Conservation (phyloP, 164 flowering plant genomes). For the Aristolochia californica region DNA sequence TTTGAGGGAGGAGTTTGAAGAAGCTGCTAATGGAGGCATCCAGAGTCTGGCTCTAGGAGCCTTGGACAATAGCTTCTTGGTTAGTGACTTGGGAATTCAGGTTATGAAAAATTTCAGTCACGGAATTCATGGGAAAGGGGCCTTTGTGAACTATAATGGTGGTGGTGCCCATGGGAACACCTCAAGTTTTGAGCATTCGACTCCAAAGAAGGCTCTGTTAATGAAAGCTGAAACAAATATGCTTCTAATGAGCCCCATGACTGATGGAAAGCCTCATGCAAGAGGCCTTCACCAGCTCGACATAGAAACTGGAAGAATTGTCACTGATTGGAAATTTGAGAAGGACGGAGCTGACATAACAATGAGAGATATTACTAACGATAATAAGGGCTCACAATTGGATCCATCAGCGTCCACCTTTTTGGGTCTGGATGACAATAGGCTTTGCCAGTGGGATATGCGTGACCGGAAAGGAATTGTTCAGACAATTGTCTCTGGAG, state of each 20-base stretch:
- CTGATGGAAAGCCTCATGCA: conserved; percentile 48
- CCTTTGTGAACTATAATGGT: conserved; percentile 48
- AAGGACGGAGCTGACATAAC: conserved; percentile 78
- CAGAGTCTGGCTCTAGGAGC: conserved; percentile 97
- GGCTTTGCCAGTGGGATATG: conserved; percentile 97
- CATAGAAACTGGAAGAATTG: conserved; percentile 86
- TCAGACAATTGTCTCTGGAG: conserved; percentile 44
- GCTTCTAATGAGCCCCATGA: conserved; percentile 74
- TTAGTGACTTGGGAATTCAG: conserved; percentile 75
- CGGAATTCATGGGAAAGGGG: conserved; percentile 95
- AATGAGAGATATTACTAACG: conserved; percentile 84
- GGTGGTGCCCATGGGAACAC: conserved; percentile 1
- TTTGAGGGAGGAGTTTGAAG: conserved; percentile 81
- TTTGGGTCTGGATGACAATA: conserved; percentile 84
- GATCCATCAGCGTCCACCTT: conserved; percentile 92
- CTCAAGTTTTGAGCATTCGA: conserved; percentile 19
- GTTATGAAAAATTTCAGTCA: conserved; percentile 86
- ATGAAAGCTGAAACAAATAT: conserved; percentile 91
- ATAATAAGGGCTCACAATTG: conserved; percentile 73
- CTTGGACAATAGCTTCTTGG: conserved; percentile 88
- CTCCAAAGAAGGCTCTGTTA: conserved; percentile 70
- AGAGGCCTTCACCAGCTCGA: conserved; percentile 78
- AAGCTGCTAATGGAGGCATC: conserved; percentile 66
- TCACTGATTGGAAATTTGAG: conserved; percentile 75
- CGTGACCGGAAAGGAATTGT: conserved; percentile 83